phyloP scores from a whole-genome alignment of 805 yeast species.

The Isabelozyma rhagii region DNA sequence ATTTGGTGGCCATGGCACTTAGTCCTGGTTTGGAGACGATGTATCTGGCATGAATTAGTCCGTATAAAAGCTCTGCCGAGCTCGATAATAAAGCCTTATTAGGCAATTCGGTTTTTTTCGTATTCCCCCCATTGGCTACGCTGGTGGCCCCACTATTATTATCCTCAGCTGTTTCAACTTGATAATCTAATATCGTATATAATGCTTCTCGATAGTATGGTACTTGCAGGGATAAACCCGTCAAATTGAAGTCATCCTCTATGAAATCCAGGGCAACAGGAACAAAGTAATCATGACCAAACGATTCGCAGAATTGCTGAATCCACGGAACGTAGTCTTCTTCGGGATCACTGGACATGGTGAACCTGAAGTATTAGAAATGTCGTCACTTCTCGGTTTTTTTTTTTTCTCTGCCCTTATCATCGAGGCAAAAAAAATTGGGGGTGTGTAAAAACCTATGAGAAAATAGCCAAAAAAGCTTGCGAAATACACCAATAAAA shows the following conservation, averaged over 20 bases:
- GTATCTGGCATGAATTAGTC: conserved; percentile 90
- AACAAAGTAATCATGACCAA: conserved; percentile 87
- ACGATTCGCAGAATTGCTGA: conserved; percentile 69
- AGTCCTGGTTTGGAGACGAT: conserved; percentile 87
- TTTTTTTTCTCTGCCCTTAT: too few species aligned
- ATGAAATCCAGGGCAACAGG: conserved; percentile 90
- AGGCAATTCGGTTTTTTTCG: conserved; percentile 42
- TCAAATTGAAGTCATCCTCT: conserved; percentile 94
- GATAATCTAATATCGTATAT: conserved; percentile 86
- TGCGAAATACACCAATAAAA: too few species aligned
- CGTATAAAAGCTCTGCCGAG: conserved; percentile 89
- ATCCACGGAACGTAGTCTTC: conserved; percentile 78
- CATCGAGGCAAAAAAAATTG: background rate
- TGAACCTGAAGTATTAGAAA: background rate
- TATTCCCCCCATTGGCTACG: conserved; percentile 1
- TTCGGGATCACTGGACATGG: conserved; percentile 42
- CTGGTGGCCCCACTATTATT: conserved; percentile 9
- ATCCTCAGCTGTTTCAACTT: conserved; percentile 47
- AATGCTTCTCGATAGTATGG: conserved; percentile 90
- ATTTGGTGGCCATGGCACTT: conserved; percentile 90
- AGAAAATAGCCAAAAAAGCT: background rate
- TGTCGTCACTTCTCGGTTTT: too few species aligned
- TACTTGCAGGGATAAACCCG: conserved; percentile 81
- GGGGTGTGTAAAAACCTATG: background rate
- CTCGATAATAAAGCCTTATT: conserved; percentile 78